A percentile compares a stretch with the other conserved stretches of the same genome.
Conservation (phyloP, 2,329 filamentous ascomycete species). For the Calonectria pseudoturangicola region DNA sequence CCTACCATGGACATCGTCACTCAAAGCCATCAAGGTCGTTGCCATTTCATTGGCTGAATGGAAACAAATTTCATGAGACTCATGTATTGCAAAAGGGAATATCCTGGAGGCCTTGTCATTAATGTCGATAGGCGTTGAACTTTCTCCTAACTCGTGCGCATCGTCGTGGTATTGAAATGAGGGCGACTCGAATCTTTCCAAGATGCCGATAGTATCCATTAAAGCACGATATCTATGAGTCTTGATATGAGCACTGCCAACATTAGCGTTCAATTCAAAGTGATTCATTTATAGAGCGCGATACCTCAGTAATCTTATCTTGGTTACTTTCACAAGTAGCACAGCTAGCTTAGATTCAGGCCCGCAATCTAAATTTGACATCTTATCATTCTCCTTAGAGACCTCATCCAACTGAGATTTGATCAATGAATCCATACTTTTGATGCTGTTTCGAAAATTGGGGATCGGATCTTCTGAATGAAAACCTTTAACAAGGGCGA, state of each 20-base stretch:
- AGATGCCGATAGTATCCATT: not conserved
- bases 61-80: not conserved
- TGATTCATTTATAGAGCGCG: no score
- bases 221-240: not conserved
- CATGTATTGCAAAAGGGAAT: not conserved
- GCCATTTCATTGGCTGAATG: not conserved
- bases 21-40: not conserved
- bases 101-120: not conserved
- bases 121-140: not conserved
- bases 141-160: no score
- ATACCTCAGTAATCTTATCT: not conserved
- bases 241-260: not conserved
- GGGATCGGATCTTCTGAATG: not conserved
- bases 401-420: not conserved
- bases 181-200: not conserved
- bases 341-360: not conserved
- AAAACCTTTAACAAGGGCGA: not conserved
- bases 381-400: not conserved
- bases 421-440: not conserved
- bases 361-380: no score
- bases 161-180: not conserved
- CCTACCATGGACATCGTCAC: not conserved
- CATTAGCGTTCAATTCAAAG: not conserved
- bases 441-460: not conserved
- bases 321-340: not conserved